Conservation (phyloP, 352 stramenopile species). For the Phytophthora fragariae region DNA sequence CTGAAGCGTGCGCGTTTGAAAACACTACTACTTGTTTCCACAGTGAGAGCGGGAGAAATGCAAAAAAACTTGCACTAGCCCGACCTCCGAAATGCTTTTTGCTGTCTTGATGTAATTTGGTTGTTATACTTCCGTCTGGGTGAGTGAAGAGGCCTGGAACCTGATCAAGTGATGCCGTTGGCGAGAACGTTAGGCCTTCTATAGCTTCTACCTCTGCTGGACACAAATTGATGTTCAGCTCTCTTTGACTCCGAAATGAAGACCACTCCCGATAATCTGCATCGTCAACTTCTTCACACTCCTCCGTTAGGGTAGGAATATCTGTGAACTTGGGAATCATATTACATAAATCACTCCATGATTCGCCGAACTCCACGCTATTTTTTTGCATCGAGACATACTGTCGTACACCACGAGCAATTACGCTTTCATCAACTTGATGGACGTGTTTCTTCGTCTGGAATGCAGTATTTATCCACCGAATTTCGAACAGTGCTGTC, state of each 20-base stretch:
- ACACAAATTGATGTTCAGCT: too few species aligned
- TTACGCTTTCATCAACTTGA: background rate
- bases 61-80: slow-evolving; percentile 14
- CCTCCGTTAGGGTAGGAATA: slow-evolving; percentile 2
- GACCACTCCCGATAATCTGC: background rate
- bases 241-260: background rate
- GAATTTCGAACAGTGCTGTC: background rate
- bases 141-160: background rate
- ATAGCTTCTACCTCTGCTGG: slow-evolving; percentile 4
- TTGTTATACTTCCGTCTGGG: background rate
- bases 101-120: background rate
- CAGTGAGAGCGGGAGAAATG: slow-evolving; percentile 7
- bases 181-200: slow-evolving; percentile 7
- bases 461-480: background rate
- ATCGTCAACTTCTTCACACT: slow-evolving; percentile 6
- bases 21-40: slow-evolving; percentile 13
- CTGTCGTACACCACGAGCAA: slow-evolving; percentile 1
- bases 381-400: slow-evolving; percentile 1
- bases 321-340: slow-evolving; percentile 6
- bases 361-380: slow-evolving; percentile 1
- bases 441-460: background rate
- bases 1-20: background rate
- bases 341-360: slow-evolving; percentile 4
- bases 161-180: background rate
- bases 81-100: background rate